Conservation (phyloP, 352 stramenopile genomes). For the Phytophthora lateralis region DNA sequence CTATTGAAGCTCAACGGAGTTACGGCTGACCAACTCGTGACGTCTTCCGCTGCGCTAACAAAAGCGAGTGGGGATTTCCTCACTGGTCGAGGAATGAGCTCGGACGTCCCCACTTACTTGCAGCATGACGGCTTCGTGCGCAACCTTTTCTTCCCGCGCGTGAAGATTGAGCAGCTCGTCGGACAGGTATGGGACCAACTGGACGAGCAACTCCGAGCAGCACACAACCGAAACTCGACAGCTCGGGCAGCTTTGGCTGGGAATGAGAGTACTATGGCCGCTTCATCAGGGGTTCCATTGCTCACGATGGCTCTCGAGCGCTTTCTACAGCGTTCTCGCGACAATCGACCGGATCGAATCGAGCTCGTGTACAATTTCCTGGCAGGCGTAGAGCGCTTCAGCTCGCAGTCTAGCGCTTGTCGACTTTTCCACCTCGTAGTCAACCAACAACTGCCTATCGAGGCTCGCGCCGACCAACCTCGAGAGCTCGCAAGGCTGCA, state of each 20-base stretch:
- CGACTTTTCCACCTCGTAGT: slow-evolving; percentile 61
- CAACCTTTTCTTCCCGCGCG: slow-evolving; percentile 52
- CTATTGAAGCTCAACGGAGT: slow-evolving; percentile 9
- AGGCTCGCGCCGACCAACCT: slow-evolving; percentile 47
- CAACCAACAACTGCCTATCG: slow-evolving; percentile 47
- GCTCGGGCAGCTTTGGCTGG: not conserved
- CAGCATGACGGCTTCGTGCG: slow-evolving; percentile 66
- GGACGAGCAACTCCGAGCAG: slow-evolving; percentile 53
- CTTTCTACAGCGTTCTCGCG: slow-evolving; percentile 45
- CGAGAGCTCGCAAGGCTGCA: slow-evolving; percentile 52
- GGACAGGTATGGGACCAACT: slow-evolving; percentile 64
- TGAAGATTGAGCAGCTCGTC: slow-evolving; percentile 56
- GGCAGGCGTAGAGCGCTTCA: slow-evolving; percentile 48
- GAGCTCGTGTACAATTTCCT: slow-evolving; percentile 74
- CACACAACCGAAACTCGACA: slow-evolving; percentile 32
- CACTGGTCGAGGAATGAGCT: slow-evolving; percentile 32
- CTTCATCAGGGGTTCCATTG: slow-evolving; percentile 7
- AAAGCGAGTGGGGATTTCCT: slow-evolving; percentile 45
- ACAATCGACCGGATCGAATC: slow-evolving; percentile 39
- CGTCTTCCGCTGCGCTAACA: not conserved
- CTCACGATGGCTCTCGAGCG: slow-evolving; percentile 43
- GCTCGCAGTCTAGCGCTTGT: slow-evolving; percentile 47
- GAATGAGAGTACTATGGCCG: slow-evolving; percentile 2
- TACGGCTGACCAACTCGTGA: slow-evolving; percentile 7
- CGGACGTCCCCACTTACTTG: slow-evolving; percentile 57